Base-by-base conservation (phyloP, 345 rosid species). In the Kernera saxatilis region DNA sequence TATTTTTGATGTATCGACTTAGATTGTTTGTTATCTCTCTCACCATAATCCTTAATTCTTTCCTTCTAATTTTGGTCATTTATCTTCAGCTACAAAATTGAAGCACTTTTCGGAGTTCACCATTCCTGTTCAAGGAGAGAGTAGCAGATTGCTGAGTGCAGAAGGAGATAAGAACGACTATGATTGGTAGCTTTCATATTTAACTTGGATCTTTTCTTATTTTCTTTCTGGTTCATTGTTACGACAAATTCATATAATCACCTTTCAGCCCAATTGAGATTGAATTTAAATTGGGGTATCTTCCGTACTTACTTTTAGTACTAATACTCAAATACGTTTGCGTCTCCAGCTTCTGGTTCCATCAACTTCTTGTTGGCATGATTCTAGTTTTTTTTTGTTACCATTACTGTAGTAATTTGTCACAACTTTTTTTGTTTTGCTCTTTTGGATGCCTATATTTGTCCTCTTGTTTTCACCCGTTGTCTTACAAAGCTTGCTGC, bases 151-250 rank as follows among this genome's bases (percentile, higher is more conserved):
- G 71, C 91, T 91, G 67, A 85, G 77, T 80, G 91, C 78, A 32
- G 99, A 91, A 12, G 96, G 84, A 71, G 97, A 89, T 64, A 94
- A 94, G 79, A 91, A 91, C 75, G 99, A 94, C 79, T 94, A 94
- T 79, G 99, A 94, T 46, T 94, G 99, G 99, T 94, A 75, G 10
- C 74, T 78, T 79, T 57, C 67, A 21, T 18, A 15, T 57, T 39
- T 32, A 27, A 62, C 21, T 33, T 55, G 36, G 17, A 62, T 70
- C 14, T 6, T 59, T 46, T 36, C 4, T 30, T 35, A 17, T 68
- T 39, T 32, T 61, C 43, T 61, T 46, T 35, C 39, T 43, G 65
- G 15, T 53, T 54, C 23, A 54, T 35, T 62, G 27, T 27, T 29
- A 26, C 21, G 5, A 36, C 18, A 2, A 21, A 52, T 10, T 25